phyloP scores from a whole-genome alignment of 257 asterid species.

The Penstemon newberryi region DNA sequence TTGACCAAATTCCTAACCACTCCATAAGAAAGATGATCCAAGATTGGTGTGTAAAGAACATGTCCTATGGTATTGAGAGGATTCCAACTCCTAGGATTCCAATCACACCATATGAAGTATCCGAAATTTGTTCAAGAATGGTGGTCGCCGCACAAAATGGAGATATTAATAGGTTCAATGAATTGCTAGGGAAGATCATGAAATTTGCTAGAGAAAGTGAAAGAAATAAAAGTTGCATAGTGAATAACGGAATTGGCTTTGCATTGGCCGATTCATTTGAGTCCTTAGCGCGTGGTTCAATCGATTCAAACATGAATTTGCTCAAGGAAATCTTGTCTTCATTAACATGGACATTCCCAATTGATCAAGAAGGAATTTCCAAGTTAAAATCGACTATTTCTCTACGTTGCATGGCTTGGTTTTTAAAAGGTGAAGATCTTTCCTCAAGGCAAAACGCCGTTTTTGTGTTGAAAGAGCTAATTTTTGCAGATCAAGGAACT shows the following conservation, averaged over 20 bases:
- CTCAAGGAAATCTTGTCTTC: constrained; percentile 50
- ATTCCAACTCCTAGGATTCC: constrained; percentile 88
- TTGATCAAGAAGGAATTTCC: constrained; percentile 41
- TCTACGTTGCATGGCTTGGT: constrained; percentile 51
- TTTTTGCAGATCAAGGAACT: constrained; percentile 30
- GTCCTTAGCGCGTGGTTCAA: constrained; percentile 39
- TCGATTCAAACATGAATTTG: constrained; percentile 27
- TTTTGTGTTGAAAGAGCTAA: constrained; percentile 46
- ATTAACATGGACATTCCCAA: constrained; percentile 63
- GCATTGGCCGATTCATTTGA: constrained; percentile 48
- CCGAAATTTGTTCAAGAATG: constrained; percentile 41
- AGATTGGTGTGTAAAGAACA: constrained; percentile 83
- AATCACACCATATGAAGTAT: constrained; percentile 41
- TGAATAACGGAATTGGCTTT: constrained; percentile 49
- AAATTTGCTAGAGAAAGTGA: constrained; percentile 63
- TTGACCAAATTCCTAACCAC: constrained; percentile 69
- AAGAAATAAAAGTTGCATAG: constrained; percentile 57
- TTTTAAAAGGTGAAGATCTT: constrained; percentile 57
- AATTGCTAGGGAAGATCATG: constrained; percentile 47
- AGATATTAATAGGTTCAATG: constrained; percentile 41
- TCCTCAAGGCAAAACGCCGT: constrained; percentile 50
- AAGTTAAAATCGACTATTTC: constrained; percentile 50
- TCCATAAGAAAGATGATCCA: constrained; percentile 76
- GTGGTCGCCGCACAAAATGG: constrained; percentile 29
- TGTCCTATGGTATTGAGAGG: constrained; percentile 67